Evolutionary conservation across 305 asterid species (phyloP).

Genomic region (Plantago coronopus): DNA sequence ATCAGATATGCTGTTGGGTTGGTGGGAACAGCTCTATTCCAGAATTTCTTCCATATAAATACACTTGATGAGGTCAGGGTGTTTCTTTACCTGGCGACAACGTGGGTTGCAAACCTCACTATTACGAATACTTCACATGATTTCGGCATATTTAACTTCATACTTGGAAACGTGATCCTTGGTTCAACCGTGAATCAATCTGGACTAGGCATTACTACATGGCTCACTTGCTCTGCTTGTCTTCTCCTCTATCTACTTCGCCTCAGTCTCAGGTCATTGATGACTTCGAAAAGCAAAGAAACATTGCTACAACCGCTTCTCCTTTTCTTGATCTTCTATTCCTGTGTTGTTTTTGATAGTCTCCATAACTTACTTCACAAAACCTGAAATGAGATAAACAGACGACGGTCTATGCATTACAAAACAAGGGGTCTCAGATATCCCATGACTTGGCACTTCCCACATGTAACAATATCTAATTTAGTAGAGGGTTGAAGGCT

Average conservation of each 20-base stretch:
- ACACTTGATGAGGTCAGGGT: slow-evolving; percentile 20
- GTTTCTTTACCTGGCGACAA: slow-evolving; percentile 23
- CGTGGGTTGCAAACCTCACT: slow-evolving; percentile 16
- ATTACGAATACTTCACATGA: not conserved
- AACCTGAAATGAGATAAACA: too few species aligned
- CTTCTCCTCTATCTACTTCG: slow-evolving; percentile 4
- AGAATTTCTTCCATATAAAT: slow-evolving; percentile 16
- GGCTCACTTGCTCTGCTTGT: slow-evolving; percentile 4
- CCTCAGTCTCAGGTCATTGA: slow-evolving; percentile 4
- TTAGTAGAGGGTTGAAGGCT: too few species aligned
- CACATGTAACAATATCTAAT: too few species aligned
- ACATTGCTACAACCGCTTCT: not conserved
- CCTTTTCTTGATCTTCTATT: not conserved
- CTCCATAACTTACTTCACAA: not conserved
- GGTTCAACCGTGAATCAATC: slow-evolving; percentile 14
- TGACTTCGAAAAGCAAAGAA: not conserved
- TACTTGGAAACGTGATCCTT: slow-evolving; percentile 12
- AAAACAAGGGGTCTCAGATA: too few species aligned
- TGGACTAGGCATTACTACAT: slow-evolving; percentile 8
- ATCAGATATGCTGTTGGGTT: slow-evolving; percentile 13
- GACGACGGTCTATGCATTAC: too few species aligned
- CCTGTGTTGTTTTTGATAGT: not conserved
- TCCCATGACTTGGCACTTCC: too few species aligned
- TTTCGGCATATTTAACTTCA: slow-evolving; percentile 13
- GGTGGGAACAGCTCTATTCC: slow-evolving; percentile 21